Conservation (phyloP, 768 basidiomycete genomes). For the Suillus bovinus region DNA sequence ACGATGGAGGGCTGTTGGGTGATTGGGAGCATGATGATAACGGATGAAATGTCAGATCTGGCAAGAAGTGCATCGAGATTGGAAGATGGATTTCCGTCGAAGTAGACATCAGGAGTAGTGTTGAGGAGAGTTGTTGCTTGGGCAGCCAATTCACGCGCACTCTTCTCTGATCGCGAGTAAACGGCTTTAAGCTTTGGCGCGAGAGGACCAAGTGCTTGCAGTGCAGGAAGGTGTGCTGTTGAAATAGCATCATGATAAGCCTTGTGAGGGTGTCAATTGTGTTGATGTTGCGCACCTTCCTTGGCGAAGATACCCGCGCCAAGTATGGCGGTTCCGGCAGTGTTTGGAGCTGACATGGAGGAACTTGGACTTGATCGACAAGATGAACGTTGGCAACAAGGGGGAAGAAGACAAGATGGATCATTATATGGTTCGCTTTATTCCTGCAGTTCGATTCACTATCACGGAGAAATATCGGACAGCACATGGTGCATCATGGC, state of each 20-base stretch:
- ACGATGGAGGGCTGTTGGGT: conserved; percentile 69
- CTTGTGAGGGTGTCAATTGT: conserved; percentile 18
- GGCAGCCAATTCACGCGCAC: conserved; percentile 52
- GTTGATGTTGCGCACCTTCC: conserved; percentile 52
- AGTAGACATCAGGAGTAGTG: conserved; percentile 50
- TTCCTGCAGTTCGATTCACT: background rate
- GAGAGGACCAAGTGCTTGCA: conserved; percentile 50
- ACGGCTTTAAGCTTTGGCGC: conserved; percentile 61
- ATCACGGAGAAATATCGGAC: conserved; percentile 11
- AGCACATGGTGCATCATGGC: conserved; percentile 2
- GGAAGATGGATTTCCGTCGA: conserved; percentile 46
- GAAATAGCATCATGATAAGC: conserved; percentile 20
- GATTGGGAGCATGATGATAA: conserved; percentile 80
- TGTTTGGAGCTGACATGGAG: conserved; percentile 40
- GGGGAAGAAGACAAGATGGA: background rate
- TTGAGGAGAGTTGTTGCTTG: conserved; percentile 43
- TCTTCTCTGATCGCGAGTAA: conserved; percentile 76
- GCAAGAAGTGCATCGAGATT: conserved; percentile 66
- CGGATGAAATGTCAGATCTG: conserved; percentile 67
- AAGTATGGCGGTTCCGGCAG: conserved; percentile 70
- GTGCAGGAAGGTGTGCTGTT: conserved; percentile 78
- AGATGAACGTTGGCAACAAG: background rate
- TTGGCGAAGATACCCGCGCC: conserved; percentile 81
- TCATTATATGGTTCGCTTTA: background rate
- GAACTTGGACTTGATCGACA: background rate